phyloP scores from a whole-genome alignment of 2,329 filamentous ascomycete genomes.

The Graphilbum sp. region DNA sequence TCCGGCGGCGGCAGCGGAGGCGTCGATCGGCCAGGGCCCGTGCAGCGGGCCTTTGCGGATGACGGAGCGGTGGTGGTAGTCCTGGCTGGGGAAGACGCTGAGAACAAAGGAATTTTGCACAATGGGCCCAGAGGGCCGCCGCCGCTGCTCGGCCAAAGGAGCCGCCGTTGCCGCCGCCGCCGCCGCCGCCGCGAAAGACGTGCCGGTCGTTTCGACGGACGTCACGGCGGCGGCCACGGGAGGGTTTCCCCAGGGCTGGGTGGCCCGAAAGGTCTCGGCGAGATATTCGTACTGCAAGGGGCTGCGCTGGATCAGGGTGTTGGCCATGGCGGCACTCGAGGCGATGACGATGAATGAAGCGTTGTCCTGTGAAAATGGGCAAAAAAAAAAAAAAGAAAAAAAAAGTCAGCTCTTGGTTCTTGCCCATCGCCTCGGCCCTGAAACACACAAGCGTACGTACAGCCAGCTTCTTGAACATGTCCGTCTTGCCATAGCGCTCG shows the following conservation, averaged over 20 bases:
- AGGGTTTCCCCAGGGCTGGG: constrained; percentile 7
- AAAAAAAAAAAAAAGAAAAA: too few species aligned
- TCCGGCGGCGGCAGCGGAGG: not conserved
- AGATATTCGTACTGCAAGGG: constrained; percentile 30
- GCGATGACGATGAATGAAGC: constrained; percentile 35
- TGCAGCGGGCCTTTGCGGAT: constrained; percentile 21
- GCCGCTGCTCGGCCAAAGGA: too few species aligned
- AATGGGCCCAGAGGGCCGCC: not conserved
- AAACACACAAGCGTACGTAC: too few species aligned
- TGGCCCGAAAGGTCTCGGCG: constrained; percentile 10
- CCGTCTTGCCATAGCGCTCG: constrained; percentile 30
- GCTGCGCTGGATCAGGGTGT: constrained; percentile 24
- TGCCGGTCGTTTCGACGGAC: constrained; percentile 6
- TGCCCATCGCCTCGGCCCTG: too few species aligned
- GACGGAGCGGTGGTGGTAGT: constrained; percentile 22
- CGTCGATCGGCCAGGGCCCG: constrained; percentile 23
- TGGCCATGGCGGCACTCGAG: constrained; percentile 21
- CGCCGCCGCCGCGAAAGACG: not conserved
- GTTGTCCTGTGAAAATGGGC: constrained; percentile 27
- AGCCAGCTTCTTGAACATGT: constrained; percentile 33
- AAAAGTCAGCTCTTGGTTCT: too few species aligned
- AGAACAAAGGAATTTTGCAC: constrained; percentile 23
- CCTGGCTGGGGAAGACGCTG: constrained; percentile 21
- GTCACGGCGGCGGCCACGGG: constrained; percentile 8
- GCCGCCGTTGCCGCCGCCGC: not conserved